A percentile compares a stretch with the other conserved stretches of the same genome.
Evolutionary conservation across 345 rosid genomes (phyloP).

Genomic region (Hirschfeldia incana): DNA sequence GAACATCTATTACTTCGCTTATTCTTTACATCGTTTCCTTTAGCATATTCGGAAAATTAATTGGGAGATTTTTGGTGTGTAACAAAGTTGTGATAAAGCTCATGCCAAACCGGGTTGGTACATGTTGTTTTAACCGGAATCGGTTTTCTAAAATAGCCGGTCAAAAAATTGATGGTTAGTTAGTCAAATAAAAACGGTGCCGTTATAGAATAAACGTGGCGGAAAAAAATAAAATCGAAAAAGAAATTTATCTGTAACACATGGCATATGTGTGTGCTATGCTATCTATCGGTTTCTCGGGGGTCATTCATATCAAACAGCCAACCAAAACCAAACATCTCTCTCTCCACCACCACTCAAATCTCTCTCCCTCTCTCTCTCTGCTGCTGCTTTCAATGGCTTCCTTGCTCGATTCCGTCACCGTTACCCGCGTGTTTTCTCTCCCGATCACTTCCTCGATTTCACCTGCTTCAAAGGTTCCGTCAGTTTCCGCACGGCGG

Average conservation of each 20-base stretch:
- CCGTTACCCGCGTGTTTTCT: constrained; percentile 35
- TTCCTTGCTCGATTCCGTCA: constrained; percentile 39
- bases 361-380: constrained; percentile 13
- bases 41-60: not conserved
- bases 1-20: not conserved
- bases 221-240: not conserved
- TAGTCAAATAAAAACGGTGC: not conserved
- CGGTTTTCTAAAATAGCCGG: not conserved
- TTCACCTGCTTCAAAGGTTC: constrained; percentile 16
- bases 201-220: not conserved
- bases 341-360: constrained; percentile 29
- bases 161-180: not conserved
- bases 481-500: constrained; percentile 20
- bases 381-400: constrained; percentile 34
- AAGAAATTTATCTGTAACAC: constrained; percentile 11
- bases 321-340: constrained; percentile 18
- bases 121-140: not conserved
- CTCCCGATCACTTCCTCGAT: constrained; percentile 24
- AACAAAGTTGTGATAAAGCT: not conserved
- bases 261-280: constrained; percentile 14
- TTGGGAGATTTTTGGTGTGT: not conserved
- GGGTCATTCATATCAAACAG: constrained; percentile 15
- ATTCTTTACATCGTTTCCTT: not conserved
- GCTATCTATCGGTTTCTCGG: constrained; percentile 2
- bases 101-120: not conserved